Base-by-base conservation (phyloP, 192 early-diverging fungal species). In the Backusella circina region DNA sequence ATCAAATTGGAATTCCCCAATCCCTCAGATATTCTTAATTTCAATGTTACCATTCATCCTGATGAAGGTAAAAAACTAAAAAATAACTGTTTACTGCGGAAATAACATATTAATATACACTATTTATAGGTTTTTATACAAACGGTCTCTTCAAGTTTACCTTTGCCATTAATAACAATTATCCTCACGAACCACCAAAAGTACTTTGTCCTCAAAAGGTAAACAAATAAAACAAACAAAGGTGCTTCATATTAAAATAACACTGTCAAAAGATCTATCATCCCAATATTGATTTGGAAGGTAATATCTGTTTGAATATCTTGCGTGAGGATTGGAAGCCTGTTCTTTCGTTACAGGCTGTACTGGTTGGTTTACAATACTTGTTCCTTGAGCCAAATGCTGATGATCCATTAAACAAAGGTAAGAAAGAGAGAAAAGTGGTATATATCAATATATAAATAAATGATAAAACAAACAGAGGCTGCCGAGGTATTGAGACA, bases 281-380 rank as follows among this genome's bases (percentile, higher is more conserved):
- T 82, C 98, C 98, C 12, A 99, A 99, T 82, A 97, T 99, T 80
- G 95, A 99, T 77, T 84, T 95, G 7, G 94, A 96, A 66, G 98
- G 98, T 51, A 96, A 98, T 54, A 93, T 99, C 37, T 99, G 98
- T 76, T 85, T 99, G 32, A 98, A 98, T 82, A 95, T 99, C 73
- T 84, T 99, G 75, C 91, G 98, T 72, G 97, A 99, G 80, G 96
- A 99, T 83, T 99, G 98, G 98, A 97, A 96, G 78, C 98, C 98
- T 3, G 98, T 98, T n/a, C 87, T 98, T 67, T 96, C 93, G 77
- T 87, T 99, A 67, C 93, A 95, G 79, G 86, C 95, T 47, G 90
- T 98, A 32, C 77, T 98, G 73, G 93, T 99, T 73, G 96, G 96
- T 6, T 79, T 98, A 65, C 94, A 96, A 76, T 94, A 95, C 82